Evolutionary conservation across 371 early-diverging fungal species (phyloP), one percentile per base, ranked within the genome.

Genomic region (Chytridium lagenaria): DNA sequence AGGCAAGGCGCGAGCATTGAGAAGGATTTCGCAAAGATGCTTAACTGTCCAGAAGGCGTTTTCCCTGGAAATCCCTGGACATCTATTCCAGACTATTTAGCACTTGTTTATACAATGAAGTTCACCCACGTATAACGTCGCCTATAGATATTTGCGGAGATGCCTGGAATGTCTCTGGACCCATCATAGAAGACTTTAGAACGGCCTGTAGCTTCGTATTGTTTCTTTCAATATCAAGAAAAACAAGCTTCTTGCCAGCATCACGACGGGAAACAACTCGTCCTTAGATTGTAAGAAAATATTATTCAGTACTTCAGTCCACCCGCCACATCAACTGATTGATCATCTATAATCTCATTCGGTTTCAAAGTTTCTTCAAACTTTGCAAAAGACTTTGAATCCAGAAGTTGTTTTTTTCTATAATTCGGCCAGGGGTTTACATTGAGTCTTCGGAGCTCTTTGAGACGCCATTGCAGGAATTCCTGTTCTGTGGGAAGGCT

Each of bases 1-100:
- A 96, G 75, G 71, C 99, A 98, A 15, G 99, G 98, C 1, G 97
- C 77, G 16, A 99, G 87, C 2, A 98, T 81, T n/a, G 80, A 73
- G 33, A 93, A 73, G 0, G 81, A 76, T 1, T 79, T 79, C 33
- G 89, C 91, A 77, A 92, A 90, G 1, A 98, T 77, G 73, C 93
- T 92, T 1, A 92, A 78, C 77, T 97, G 93, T 5, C 96, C 96
- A 10, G 89, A 89, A 57, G 90, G 89, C 15, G 96, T 94, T 72
- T 87, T 90, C 2, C 95, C 96, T 37, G 90, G 81, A 34, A 86
- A 78, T 34, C 98, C 98, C 1, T 79, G 84, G 69, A 92, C 85
- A 28, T 90, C 93, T 87, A 84, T n/a, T n/a, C 15, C 5, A 49
- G 44, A n/a, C 19, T 49, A 28, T 15, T 33, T 2, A 16, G 39